A percentile compares a stretch with the other conserved stretches of the same genome.
Evolutionary conservation across 305 asterid species (phyloP).

Genomic region (Solanum hybrid): DNA sequence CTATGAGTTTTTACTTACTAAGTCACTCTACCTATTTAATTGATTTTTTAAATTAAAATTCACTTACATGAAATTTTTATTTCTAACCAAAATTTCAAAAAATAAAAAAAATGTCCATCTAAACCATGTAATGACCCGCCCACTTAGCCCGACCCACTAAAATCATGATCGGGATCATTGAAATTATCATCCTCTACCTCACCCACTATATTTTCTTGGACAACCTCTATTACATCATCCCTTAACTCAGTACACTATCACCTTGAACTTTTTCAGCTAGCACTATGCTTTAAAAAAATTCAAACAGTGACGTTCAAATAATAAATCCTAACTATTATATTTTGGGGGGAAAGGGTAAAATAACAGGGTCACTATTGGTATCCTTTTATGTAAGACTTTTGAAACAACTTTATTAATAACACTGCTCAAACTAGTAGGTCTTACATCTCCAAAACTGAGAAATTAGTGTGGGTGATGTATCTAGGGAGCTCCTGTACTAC

Average conservation of each 20-base stretch:
- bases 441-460: background rate
- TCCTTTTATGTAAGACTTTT: background rate
- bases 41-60: background rate
- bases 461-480: background rate
- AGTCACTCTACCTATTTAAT: background rate
- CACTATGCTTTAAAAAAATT: background rate
- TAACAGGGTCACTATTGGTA: background rate
- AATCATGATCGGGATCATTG: background rate
- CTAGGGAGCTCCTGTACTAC: background rate
- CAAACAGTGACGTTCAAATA: background rate
- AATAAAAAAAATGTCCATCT: background rate
- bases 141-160: background rate
- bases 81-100: background rate
- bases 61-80: background rate
- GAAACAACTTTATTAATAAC: background rate
- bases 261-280: background rate
- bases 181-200: background rate
- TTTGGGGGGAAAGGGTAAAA: background rate
- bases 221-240: background rate
- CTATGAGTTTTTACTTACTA: background rate
- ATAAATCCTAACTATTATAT: background rate
- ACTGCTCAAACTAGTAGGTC: background rate
- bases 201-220: background rate
- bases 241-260: background rate
- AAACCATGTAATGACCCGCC: background rate